Base-by-base conservation (phyloP, 805 yeast species). In the Ogataea salicorniae region DNA sequence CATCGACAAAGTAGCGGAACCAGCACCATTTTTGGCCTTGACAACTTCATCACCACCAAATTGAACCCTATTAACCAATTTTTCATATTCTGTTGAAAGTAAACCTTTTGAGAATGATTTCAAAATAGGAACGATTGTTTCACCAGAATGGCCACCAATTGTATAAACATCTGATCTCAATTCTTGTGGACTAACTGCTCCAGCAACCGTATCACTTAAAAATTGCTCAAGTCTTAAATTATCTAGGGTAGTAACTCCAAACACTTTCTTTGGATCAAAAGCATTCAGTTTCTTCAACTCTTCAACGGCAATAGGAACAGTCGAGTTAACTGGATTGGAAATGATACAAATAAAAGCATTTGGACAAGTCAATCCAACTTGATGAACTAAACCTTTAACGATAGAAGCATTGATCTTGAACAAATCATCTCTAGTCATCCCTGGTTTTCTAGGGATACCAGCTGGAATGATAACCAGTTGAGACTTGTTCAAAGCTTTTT, bases 1-100 rank as follows among this genome's bases (percentile, higher is more conserved):
- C 97, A 91, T 92, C 31, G 96, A 87, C 56, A 91, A 76, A 35
- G 98, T 91, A 48, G 97, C 97, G 42, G 96, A 87, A 37, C 97
- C 97, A 45, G 83, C 83, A 54, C 97, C 97, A 60, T 87, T 84
- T 74, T 91, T 91, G 47, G 97, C 97, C 72, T 86, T 76, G 54
- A 91, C 98, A 42, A 91, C 96, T 70, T 92, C 97, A 66, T 91
- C 98, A 64, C 98, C 98, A 43, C 68, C 69, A 59, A 54, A 90
- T 75, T 90, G 97, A 69, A 90, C 87, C 72, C 96, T 84, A 78
- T 88, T 79, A 66, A 87, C 77, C 61, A 89, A 76, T 26, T 75
- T 72, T 43, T 79, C 84, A 63, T 56, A 55, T 17, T 42, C 47
- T n/a, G 43, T 14, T 22, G 34, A 7, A 15, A 44, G 37, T 26